Percentiles rank a stretch among this genome's conserved stretches.
phyloP scores from a whole-genome alignment of 2,329 filamentous ascomycete genomes.

The Sclerotinia borealis region DNA sequence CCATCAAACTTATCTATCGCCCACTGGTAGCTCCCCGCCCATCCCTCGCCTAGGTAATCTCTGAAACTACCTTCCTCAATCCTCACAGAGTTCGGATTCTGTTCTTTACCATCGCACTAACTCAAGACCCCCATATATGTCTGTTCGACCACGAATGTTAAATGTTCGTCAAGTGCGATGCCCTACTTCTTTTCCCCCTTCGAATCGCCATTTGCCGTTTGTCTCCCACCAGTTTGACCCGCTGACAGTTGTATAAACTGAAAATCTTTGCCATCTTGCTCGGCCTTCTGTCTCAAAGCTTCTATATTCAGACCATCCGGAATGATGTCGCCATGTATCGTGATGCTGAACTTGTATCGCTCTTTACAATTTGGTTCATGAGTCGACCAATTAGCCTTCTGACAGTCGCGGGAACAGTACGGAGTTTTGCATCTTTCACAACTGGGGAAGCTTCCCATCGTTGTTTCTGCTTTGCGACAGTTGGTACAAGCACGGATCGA shows the following conservation, averaged over 20 bases:
- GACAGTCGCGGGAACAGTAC: background rate
- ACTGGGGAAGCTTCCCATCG: background rate
- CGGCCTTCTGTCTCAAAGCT: background rate
- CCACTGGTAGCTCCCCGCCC: background rate
- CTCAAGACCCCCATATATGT: background rate
- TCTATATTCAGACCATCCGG: background rate
- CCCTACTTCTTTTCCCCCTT: background rate
- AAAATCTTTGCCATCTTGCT: background rate
- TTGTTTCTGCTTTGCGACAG: background rate
- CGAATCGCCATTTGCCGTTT: background rate
- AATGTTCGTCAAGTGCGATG: no score
- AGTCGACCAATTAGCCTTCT: background rate
- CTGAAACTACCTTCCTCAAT: background rate
- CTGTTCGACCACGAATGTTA: background rate
- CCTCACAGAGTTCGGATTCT: background rate
- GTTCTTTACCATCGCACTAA: background rate
- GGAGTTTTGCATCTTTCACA: constrained; percentile 1
- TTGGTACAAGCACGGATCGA: background rate
- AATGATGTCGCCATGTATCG: background rate
- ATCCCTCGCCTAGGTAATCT: no score
- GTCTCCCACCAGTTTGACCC: background rate
- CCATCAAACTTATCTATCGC: background rate
- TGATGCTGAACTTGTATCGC: constrained; percentile 2
- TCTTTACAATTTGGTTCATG: constrained; percentile 1
- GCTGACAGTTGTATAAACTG: constrained; percentile 1